These are phyloP conservation scores for Ganoderma sinense DNA, from an alignment of 1,284 basidiomycete genomes.

Conservation along the genomic window DNA sequence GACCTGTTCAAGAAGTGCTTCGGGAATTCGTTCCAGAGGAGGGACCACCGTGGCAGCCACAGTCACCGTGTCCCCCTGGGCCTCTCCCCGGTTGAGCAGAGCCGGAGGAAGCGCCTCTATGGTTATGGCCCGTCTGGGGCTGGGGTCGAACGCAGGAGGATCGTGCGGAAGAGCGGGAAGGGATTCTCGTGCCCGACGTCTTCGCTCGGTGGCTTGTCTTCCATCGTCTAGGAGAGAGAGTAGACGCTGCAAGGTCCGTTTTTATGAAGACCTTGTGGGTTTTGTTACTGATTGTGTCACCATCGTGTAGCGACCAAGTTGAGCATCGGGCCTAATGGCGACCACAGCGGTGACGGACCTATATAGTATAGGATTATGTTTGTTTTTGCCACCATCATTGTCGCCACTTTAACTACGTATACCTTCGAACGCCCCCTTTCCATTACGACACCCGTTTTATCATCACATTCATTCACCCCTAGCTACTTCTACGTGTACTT, in stretches of 20 bases:
- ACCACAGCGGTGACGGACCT: too few species aligned
- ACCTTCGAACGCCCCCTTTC: too few species aligned
- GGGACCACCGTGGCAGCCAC: background rate
- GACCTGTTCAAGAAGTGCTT: constrained; percentile 15
- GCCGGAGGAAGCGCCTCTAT: background rate
- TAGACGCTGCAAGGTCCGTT: background rate
- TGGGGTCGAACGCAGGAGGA: background rate
- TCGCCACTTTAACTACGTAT: too few species aligned
- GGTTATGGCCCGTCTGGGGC: background rate
- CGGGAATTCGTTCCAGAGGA: background rate
- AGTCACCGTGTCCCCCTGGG: background rate
- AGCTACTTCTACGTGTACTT: too few species aligned
- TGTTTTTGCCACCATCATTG: too few species aligned
- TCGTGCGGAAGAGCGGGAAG: background rate
- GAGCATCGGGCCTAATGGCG: background rate
- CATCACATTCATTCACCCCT: too few species aligned
- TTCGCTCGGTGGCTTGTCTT: background rate
- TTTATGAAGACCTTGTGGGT: background rate
- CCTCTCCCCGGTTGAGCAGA: background rate
- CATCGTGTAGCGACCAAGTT: background rate
- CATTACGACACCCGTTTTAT: too few species aligned
- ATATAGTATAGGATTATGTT: too few species aligned
- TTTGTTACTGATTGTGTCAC: background rate
- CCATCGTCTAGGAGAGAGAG: background rate
- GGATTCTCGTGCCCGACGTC: background rate